phyloP scores from a whole-genome alignment of 2,329 filamentous ascomycete genomes.

The Botrytis sinoallii region DNA sequence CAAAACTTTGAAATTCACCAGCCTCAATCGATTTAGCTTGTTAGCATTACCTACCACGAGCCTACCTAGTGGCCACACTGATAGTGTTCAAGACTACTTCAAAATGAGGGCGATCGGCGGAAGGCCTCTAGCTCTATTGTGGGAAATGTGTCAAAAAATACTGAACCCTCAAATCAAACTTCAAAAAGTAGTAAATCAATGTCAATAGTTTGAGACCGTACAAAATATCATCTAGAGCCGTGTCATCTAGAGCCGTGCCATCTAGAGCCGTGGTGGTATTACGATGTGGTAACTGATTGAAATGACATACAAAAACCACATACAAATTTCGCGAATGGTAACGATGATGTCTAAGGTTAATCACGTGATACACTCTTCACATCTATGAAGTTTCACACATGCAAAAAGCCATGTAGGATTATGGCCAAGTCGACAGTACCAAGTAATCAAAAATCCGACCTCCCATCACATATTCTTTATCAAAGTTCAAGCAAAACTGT shows the following conservation, averaged over 20 bases:
- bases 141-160: not conserved
- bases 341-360: not conserved
- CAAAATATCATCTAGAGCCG: not conserved
- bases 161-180: not conserved
- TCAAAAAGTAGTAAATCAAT: not conserved
- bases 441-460: not conserved
- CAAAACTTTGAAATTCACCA: not conserved
- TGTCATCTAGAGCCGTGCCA: too few relatives aligned
- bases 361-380: not conserved
- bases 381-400: not conserved
- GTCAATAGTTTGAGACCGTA: not conserved
- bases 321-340: not conserved
- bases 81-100: not conserved
- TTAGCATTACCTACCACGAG: not conserved
- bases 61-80: not conserved
- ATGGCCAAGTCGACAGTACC: not conserved
- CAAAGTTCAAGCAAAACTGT: not conserved
- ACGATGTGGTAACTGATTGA: not conserved
- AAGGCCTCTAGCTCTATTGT: not conserved
- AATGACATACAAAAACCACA: not conserved
- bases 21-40: not conserved
- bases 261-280: not conserved
- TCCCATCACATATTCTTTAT: constrained; percentile 7
- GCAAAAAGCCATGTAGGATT: not conserved
- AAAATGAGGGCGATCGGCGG: not conserved